Percentiles rank a stretch among this genome's conserved stretches.
These are phyloP conservation scores for Usnea hakonensis DNA, from an alignment of 495 filamentous ascomycete species.

Conservation along the genomic window DNA sequence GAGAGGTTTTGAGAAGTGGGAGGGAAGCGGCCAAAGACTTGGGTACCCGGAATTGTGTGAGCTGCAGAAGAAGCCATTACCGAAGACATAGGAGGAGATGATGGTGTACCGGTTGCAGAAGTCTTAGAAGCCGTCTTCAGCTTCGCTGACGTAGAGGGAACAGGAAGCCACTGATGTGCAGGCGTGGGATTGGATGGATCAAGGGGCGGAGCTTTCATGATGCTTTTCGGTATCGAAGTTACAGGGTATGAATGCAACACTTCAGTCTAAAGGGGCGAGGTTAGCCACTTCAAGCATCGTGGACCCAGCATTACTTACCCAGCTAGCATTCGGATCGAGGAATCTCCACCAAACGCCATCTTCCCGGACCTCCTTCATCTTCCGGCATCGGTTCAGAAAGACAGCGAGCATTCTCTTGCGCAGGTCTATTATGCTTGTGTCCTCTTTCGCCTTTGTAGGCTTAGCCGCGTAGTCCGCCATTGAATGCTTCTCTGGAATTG, in stretches of 20 bases:
- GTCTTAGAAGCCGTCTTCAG: slow-evolving; percentile 54
- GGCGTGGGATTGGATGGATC: slow-evolving; percentile 83
- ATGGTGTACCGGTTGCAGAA: slow-evolving; percentile 45
- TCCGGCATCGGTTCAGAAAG: slow-evolving; percentile 85
- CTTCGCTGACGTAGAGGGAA: slow-evolving; percentile 78
- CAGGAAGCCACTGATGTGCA: slow-evolving; percentile 81
- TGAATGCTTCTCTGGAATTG: slow-evolving; percentile 96
- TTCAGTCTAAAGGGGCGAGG: slow-evolving; percentile 57
- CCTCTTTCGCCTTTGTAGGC: slow-evolving; percentile 95
- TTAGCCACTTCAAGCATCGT: not conserved
- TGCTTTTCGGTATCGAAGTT: slow-evolving; percentile 84
- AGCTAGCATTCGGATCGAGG: slow-evolving; percentile 95
- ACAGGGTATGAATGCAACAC: slow-evolving; percentile 85
- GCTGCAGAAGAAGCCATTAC: slow-evolving; percentile 45
- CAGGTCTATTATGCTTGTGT: slow-evolving; percentile 89
- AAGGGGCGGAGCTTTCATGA: slow-evolving; percentile 85
- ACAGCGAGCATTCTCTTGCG: slow-evolving; percentile 93
- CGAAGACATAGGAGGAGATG: slow-evolving; percentile 39
- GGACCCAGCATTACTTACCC: slow-evolving; percentile 52
- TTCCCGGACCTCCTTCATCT: slow-evolving; percentile 86
- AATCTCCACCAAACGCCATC: slow-evolving; percentile 98
- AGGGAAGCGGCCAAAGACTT: slow-evolving; percentile 73
- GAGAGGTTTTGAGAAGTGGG: slow-evolving; percentile 65
- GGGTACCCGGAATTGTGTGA: slow-evolving; percentile 53
- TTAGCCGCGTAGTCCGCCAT: slow-evolving; percentile 98